Conservation (phyloP, 2,329 filamentous ascomycete species). For the Chaetomiaceae sp. region DNA sequence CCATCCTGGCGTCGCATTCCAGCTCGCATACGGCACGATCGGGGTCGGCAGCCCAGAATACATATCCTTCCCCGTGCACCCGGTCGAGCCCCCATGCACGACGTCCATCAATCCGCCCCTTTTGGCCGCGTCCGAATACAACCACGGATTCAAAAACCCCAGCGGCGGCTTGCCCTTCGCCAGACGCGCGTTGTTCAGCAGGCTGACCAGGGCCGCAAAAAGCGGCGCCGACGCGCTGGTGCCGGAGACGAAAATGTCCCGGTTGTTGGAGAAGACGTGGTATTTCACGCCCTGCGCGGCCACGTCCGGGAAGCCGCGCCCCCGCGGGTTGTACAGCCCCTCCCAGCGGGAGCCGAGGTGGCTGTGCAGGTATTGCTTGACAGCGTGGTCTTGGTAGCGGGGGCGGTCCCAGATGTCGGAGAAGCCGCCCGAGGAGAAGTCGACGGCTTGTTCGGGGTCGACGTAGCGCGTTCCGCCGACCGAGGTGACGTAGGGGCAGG, state of each 20-base stretch:
- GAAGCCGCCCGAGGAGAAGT: conserved; percentile 41
- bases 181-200: conserved; percentile 41
- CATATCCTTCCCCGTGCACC: conserved; percentile 10
- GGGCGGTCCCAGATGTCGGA: conserved; percentile 42
- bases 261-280: conserved; percentile 25
- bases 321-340: conserved; percentile 39
- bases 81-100: conserved; percentile 21
- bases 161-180: conserved; percentile 33
- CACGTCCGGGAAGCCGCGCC: conserved; percentile 46
- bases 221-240: conserved; percentile 38
- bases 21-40: conserved; percentile 18
- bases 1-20: conserved; percentile 33
- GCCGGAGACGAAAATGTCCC: conserved; percentile 23
- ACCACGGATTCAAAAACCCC: conserved; percentile 41
- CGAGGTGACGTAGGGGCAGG: conserved; percentile 54
- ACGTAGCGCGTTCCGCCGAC: conserved; percentile 52
- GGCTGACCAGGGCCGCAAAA: conserved; percentile 38
- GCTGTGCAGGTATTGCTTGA: conserved; percentile 35
- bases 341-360: conserved; percentile 39
- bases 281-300: conserved; percentile 47
- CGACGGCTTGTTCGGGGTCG: conserved; percentile 26
- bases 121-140: conserved; percentile 26
- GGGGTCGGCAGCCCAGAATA: conserved; percentile 11
- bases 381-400: conserved; percentile 37
- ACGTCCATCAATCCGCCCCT: conserved; percentile 9